These are phyloP conservation scores for Cavenderia fasciculata DNA, from an alignment of 78 protist genomes.

Conservation along the genomic window DNA sequence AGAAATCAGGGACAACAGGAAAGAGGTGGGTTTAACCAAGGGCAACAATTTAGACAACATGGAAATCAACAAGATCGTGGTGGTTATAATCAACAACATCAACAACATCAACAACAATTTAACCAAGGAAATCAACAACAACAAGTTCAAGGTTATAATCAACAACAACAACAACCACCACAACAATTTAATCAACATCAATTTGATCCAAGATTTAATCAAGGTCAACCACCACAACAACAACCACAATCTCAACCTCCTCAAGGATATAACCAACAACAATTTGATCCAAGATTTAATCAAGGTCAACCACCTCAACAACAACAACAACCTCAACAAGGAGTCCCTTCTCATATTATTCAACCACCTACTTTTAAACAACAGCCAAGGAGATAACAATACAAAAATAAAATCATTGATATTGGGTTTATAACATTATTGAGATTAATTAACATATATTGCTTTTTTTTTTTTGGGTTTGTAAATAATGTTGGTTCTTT, in stretches of 20 bases:
- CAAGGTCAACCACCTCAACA: not conserved
- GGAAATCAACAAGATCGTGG: not conserved
- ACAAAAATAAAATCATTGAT: no score
- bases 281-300: not conserved
- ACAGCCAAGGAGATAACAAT: no score
- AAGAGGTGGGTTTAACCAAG: no score
- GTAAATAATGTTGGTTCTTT: no score
- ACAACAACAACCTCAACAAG: slow-evolving; percentile 1
- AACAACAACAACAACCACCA: slow-evolving; percentile 19
- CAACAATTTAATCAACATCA: not conserved
- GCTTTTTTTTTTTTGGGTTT: no score
- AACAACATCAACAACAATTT: not conserved
- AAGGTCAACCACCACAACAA: not conserved
- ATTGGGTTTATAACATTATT: no score
- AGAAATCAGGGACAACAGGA: not conserved
- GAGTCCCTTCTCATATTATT: not conserved
- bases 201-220: slow-evolving; percentile 5
- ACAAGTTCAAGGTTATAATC: not conserved
- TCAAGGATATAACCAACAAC: not conserved
- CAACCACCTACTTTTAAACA: slow-evolving; percentile 26
- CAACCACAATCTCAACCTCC: not conserved
- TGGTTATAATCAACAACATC: not conserved
- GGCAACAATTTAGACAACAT: no score
- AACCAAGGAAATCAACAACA: not conserved
- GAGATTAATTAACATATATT: no score